Evolutionary conservation across 2,329 filamentous ascomycete genomes (phyloP).

Genomic region (Pseudocercospora pini-densiflorae): DNA sequence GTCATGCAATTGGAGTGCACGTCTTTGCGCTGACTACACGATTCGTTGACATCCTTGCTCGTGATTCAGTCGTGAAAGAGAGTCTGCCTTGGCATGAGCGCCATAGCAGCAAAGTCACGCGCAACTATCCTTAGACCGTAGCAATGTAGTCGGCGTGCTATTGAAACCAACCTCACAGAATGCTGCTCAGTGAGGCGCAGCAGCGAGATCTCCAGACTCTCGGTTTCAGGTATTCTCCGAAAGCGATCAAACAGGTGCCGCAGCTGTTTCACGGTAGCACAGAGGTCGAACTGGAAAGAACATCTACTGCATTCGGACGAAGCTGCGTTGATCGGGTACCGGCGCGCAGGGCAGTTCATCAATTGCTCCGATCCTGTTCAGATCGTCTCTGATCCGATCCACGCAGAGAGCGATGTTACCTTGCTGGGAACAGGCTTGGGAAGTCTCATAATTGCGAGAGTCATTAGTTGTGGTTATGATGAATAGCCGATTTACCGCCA

Average conservation of each 20-base stretch:
- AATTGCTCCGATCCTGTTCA: neutral
- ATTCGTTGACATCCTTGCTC: neutral
- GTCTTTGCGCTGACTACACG: neutral
- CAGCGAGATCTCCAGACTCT: neutral
- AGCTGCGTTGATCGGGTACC: conserved; percentile 19
- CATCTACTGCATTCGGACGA: conserved; percentile 7
- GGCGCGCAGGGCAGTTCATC: neutral
- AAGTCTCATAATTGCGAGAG: neutral
- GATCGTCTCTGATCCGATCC: conserved; percentile 1
- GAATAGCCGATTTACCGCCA: neutral
- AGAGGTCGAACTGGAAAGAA: conserved; percentile 10
- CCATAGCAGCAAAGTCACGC: conserved; percentile 1
- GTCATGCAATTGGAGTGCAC: neutral
- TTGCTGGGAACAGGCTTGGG: neutral
- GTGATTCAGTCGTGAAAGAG: neutral
- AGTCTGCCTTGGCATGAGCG: neutral
- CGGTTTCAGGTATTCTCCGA: conserved; percentile 21
- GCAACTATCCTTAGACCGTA: neutral
- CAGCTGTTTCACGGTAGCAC: conserved; percentile 16
- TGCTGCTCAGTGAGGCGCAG: conserved; percentile 3
- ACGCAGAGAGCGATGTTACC: neutral
- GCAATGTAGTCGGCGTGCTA: neutral
- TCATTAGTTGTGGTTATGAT: neutral
- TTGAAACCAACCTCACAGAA: neutral
- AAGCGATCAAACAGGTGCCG: conserved; percentile 7